Base-by-base conservation (phyloP, 306 rosid species). In the Acacia confusa region DNA sequence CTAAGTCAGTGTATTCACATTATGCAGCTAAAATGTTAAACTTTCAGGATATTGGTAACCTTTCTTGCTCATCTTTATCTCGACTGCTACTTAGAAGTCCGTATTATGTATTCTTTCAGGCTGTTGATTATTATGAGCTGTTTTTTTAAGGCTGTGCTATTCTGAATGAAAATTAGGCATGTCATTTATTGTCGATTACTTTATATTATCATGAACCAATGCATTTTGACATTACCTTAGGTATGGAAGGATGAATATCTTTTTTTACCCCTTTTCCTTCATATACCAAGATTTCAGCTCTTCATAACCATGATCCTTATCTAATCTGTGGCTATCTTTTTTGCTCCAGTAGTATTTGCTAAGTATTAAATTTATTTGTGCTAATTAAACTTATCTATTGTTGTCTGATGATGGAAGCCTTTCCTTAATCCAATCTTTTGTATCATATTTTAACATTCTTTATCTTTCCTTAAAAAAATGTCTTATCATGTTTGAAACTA, bases 401-500 rank as follows among this genome's bases (percentile, higher is more conserved):
- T 78, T 73, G 22, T 60, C 71, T 66, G 25, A 68, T 38, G 13
- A 72, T 58, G 27, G 13, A 30, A 58, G 30, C 17, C 43, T 80
- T 79, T 40, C 71, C 30, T 77, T 44, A 20, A 52, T 44, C 27
- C 34, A 53, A 55, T 72, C 32, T 47, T 79, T 30, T 25, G 50
- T 30, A 53, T 43, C 27, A 15, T 61, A 69, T 48, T 52, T 44
- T 20, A 82, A 25, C 63, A 66, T 41, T 30, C 34, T 79, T 50
- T 19, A 50, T 32, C 52, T 75, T 55, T 47, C 19, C 10, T 67
- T 27, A 30, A 75, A 43, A 71, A 71, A 22, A 43, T 25, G 41
- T 74, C 34, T 64, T 52, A 52, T 44, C 14, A 9, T 57, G 40
- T 79, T 82, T 85, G 73, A 72, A 82, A 78, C 78, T 86, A 68